Base-by-base conservation (phyloP, 768 basidiomycete species). In the Amanita phalloides region DNA sequence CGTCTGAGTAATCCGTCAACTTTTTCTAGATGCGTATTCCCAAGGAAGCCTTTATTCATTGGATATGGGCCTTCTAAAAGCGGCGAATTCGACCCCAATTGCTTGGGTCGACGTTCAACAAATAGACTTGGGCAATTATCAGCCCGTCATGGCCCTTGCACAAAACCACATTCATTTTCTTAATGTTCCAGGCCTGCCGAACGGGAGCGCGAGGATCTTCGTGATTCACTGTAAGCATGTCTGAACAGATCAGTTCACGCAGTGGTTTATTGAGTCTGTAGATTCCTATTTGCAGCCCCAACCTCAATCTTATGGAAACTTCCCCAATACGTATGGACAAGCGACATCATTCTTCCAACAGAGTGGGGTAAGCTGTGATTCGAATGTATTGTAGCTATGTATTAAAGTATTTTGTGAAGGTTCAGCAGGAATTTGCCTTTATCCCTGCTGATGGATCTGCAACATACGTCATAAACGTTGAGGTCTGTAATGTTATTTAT, bases 111-210 rank as follows among this genome's bases (percentile, higher is more conserved):
- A 79, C 36, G 79, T 82, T 13, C 73, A 78, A 56, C 68, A 72
- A 45, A 69, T 81, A 0, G 76, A 75, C 26, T 84, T 77, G 62
- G 62, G 69, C 28, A 61, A 58, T 46, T 86, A 86, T 61, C 60
- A 74, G 36, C 80, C 81, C 2, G 76, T 79, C 49, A 80, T 83
- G 74, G 84, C 82, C 3, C 66, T 84, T 36, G 84, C 84, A 4
- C 77, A 82, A 56, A 89, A 89, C 63, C 86, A 89, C 61, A 67
- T 89, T 53, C 77, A 81, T 61, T 86, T 85, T 71, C 66, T 87
- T 17, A 69, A 83, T 54, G 77, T 82, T 3, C 82, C 84, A 10
- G 71, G 69, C 38, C 68, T 74, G 11, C 48, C 73, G 35, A 73
- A 77, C 6, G 86, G 86, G 13, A 72, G 72, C 13, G 79, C 79